Conservation (phyloP, 805 yeast species). For the Saccharomyces kudriavzevii region DNA sequence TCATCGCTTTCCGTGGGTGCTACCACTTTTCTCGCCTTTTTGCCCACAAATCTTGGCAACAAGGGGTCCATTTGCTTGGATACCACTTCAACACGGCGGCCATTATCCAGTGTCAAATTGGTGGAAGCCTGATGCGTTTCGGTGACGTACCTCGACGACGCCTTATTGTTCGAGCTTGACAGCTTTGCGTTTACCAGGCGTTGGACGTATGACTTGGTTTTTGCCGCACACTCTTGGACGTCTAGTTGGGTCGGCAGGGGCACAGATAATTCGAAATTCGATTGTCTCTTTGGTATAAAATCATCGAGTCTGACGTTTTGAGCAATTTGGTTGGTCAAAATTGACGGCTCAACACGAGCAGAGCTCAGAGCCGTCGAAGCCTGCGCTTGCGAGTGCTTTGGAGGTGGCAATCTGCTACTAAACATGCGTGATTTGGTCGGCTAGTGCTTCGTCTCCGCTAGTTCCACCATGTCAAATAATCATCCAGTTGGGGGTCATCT, state of each 20-base stretch:
- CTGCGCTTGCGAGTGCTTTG: constrained; percentile 7
- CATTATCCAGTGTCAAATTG: neutral
- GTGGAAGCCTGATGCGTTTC: neutral
- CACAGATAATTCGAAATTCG: constrained; percentile 32
- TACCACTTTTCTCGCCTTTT: constrained; percentile 58
- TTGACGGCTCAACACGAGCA: neutral
- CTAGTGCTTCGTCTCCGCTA: neutral
- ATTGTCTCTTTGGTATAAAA: constrained; percentile 53
- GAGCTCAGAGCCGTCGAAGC: neutral
- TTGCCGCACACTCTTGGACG: constrained; percentile 39
- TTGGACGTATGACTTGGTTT: constrained; percentile 37
- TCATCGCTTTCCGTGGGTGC: constrained; percentile 47
- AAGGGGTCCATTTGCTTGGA: constrained; percentile 57
- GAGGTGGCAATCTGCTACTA: constrained; percentile 14
- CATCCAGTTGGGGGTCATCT: neutral
- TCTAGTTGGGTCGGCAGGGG: constrained; percentile 42
- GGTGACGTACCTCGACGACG: neutral
- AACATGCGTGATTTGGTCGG: neutral
- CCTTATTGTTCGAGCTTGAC: neutral
- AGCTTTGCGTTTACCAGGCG: neutral
- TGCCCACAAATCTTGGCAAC: constrained; percentile 57
- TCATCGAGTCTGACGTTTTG: constrained; percentile 39
- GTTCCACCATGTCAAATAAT: neutral
- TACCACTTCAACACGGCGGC: neutral
- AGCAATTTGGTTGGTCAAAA: neutral